Evolutionary conservation across 1,284 basidiomycete species (phyloP).

Genomic region (Moesziomyces sp.): DNA sequence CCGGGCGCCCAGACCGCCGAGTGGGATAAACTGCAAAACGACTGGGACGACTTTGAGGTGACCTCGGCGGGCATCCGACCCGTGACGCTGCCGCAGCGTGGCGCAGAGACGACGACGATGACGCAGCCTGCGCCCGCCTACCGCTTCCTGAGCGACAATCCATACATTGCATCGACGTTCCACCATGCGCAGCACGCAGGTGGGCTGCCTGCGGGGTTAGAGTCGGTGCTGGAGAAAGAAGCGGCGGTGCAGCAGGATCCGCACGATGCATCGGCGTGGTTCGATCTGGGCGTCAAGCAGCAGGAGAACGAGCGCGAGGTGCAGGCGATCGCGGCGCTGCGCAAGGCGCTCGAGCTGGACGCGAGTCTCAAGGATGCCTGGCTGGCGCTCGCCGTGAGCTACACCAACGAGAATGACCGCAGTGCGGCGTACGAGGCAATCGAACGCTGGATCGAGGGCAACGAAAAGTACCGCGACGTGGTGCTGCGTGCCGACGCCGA

Average conservation of each 20-base stretch:
- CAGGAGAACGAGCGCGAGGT: constrained; percentile 97
- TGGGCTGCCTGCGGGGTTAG: constrained; percentile 45
- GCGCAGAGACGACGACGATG: constrained; percentile 5
- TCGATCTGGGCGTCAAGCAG: constrained; percentile 91
- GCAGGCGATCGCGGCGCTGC: constrained; percentile 87
- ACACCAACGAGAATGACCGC: constrained; percentile 89
- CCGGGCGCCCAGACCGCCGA: constrained; percentile 68
- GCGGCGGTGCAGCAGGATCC: constrained; percentile 86
- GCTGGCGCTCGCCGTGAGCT: constrained; percentile 89
- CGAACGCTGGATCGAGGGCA: constrained; percentile 77
- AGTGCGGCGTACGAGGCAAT: constrained; percentile 79
- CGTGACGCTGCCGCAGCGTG: constrained; percentile 27
- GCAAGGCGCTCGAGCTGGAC: constrained; percentile 83
- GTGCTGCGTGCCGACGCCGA: constrained; percentile 28
- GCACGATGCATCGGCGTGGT: constrained; percentile 82
- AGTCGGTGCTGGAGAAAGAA: constrained; percentile 79
- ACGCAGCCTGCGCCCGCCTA: constrained; percentile 53
- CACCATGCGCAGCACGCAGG: constrained; percentile 43
- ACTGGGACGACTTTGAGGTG: constrained; percentile 76
- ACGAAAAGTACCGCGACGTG: constrained; percentile 71
- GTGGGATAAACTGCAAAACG: constrained; percentile 78
- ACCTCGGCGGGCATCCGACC: constrained; percentile 46
- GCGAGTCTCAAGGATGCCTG: constrained; percentile 75
- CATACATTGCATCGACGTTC: constrained; percentile 54
- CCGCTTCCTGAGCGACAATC: constrained; percentile 62